Base-by-base conservation (phyloP, 371 early-diverging fungal species). In the Mortierella polycephala region DNA sequence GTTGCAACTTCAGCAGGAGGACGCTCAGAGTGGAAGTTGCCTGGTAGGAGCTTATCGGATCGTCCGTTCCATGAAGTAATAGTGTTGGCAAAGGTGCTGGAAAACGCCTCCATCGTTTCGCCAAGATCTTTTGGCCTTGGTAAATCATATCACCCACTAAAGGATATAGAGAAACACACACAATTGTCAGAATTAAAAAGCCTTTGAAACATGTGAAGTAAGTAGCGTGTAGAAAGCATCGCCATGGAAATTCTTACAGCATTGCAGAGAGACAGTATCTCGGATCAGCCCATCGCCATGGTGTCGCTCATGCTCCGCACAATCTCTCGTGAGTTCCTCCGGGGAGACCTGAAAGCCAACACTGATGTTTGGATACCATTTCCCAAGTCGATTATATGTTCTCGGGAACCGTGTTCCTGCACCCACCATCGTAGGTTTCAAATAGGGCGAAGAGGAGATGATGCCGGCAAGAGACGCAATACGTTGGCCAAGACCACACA, bases 121-220 rank as follows among this genome's bases (percentile, higher is more conserved):
- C 63, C 57, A 76, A 30, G 5, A 67, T 23, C 51, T 76, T 76
- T 45, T 76, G 60, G 10, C 76, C 76, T 16, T 76, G 76, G 14
- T 76, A 76, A 41, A 76, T 71, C 76, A 76, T 76, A 52, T 76
- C 76, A 0, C 71, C 76, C 54, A 76, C 75, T 69, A 21, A 5
- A 18, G 7, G 0, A 14, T 7, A 40, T 20, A 49, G 0, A 5
- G 45, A 12, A 23, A 30, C 18, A 18, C 30, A 4, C 6, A 18
- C 30, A 4, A 2, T n/a, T 18, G 40, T 21, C 57, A 47, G 21
- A 40, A 63, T 20, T n/a, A 30, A 21, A 30, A 30, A 30, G 1
- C 30, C 30, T 30, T 4, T 30, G 30, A 30, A 30, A 30, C 30
- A 30, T 30, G 30, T 30, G 30, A 30, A 30, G 4, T 30, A 30